Evolutionary conservation across 768 basidiomycete species (phyloP), one percentile per base, ranked within the genome.

Genomic region (Dictyophora rubrovolvata): DNA sequence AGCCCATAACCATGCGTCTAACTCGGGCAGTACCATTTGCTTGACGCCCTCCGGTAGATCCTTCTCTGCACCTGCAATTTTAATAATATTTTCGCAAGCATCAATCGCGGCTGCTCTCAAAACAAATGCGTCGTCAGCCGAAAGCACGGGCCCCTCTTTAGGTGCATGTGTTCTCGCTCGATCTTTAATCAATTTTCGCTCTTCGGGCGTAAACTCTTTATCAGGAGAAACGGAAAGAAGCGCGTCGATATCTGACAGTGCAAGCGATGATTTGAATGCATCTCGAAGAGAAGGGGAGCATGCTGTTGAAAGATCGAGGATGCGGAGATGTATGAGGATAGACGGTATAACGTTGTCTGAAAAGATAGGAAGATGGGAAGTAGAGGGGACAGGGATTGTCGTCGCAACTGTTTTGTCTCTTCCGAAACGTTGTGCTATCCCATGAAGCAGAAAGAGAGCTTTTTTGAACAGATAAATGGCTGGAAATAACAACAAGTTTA

Each of bases 391-490:
- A 23, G 83, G 82, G 65, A 89, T 83, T 12, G 81, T 76, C 18
- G 78, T 69, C 2, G 79, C 74, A 11, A 77, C 70, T 48, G 73
- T 67, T 22, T 21, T 23, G 14, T 20, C 28, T 8, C 1, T 36
- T n/a, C 22, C 48, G 1, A 93, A 93, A 49, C 88, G 83, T 48
- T 85, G 69, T 22, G 70, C 72, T 54, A 93, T 71, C 22, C 82
- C 84, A 62, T 89, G 82, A 54, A 92, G 74, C 54, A 93, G 78
- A 70, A 91, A 90, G 34, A 95, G 74, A 1, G 87, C 90, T 67
- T 93, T 95, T 71, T 92, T 93, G 78, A 92, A 90, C 67, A 89
- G 82, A 71, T 90, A 93, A 21, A 92, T 76, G n/a, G 81, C 89
- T 91, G 63, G 12, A 28, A 21, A 42, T 28, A 28, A n/a, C n/a